Evolutionary conservation across 371 early-diverging fungal species (phyloP).

Genomic region (Furculomyces boomerangus): DNA sequence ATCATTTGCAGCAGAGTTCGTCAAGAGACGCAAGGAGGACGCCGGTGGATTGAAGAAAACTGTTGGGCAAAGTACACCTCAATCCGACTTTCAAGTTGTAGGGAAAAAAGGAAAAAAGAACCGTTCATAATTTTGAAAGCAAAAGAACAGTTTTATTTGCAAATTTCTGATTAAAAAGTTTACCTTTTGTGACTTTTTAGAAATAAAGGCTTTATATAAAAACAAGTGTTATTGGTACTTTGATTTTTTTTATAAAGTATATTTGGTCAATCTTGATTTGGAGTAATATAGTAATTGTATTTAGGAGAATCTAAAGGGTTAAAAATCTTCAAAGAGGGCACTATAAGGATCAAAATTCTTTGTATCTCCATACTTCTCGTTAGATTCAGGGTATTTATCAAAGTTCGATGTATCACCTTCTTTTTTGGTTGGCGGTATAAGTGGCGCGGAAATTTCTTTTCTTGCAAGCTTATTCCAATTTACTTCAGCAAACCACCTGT

Average conservation of each 20-base stretch:
- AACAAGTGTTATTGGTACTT: no score
- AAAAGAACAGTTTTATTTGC: no score
- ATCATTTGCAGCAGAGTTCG: slow-evolving; percentile 62
- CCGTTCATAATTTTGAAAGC: neutral
- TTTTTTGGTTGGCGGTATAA: slow-evolving; percentile 54
- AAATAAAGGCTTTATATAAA: no score
- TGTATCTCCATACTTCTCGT: slow-evolving; percentile 22
- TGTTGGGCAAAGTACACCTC: slow-evolving; percentile 2
- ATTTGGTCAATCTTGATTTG: no score
- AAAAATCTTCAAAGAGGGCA: no score
- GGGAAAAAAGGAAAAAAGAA: slow-evolving; percentile 1
- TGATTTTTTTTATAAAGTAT: no score
- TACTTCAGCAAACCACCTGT: slow-evolving; percentile 87
- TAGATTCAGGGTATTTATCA: slow-evolving; percentile 65
- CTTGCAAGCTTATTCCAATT: slow-evolving; percentile 69
- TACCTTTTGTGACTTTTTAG: no score
- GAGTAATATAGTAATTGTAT: no score
- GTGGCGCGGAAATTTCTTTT: slow-evolving; percentile 71
- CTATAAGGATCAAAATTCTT: no score
- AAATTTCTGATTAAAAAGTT: no score
- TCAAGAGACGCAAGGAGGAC: slow-evolving; percentile 58
- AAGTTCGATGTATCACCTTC: slow-evolving; percentile 92
- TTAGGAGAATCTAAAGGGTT: no score
- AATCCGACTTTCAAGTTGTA: neutral
- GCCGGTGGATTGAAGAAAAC: slow-evolving; percentile 21